phyloP scores from a whole-genome alignment of 345 rosid species.

The Clarkia xantiana region DNA sequence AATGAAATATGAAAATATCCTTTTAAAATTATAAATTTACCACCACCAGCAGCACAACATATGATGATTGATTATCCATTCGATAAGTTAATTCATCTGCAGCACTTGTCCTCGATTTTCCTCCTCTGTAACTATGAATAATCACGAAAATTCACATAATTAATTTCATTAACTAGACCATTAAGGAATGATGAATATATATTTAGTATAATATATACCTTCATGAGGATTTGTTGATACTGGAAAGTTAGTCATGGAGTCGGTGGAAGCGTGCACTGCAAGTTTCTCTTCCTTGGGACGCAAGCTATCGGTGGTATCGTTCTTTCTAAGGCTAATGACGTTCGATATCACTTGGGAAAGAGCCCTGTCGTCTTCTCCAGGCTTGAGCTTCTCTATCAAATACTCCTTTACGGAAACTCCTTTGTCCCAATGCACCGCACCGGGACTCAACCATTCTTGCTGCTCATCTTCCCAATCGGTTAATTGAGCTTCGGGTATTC shows the following conservation, averaged over 20 bases:
- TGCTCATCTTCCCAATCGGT: neutral
- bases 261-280: constrained; percentile 16
- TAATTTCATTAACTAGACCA: neutral
- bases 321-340: constrained; percentile 43
- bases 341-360: constrained; percentile 47
- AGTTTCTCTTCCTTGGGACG: constrained; percentile 16
- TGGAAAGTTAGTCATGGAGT: constrained; percentile 20
- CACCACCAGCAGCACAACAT: too few species aligned
- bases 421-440: constrained; percentile 34
- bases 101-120: constrained; percentile 38
- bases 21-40: too few species aligned
- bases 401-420: constrained; percentile 80
- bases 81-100: constrained; percentile 1
- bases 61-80: too few species aligned
- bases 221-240: constrained; percentile 24
- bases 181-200: neutral
- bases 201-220: constrained; percentile 31
- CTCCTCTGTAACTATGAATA: constrained; percentile 31
- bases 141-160: too few species aligned
- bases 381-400: constrained; percentile 45
- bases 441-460: neutral
- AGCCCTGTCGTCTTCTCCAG: constrained; percentile 63
- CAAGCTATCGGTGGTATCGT: constrained; percentile 23
- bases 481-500: neutral
- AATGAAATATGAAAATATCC: too few species aligned